Evolutionary conservation across 148 eudicot genomes (phyloP), one percentile per base, ranked within the genome.

Genomic region (Chenopodium album): DNA sequence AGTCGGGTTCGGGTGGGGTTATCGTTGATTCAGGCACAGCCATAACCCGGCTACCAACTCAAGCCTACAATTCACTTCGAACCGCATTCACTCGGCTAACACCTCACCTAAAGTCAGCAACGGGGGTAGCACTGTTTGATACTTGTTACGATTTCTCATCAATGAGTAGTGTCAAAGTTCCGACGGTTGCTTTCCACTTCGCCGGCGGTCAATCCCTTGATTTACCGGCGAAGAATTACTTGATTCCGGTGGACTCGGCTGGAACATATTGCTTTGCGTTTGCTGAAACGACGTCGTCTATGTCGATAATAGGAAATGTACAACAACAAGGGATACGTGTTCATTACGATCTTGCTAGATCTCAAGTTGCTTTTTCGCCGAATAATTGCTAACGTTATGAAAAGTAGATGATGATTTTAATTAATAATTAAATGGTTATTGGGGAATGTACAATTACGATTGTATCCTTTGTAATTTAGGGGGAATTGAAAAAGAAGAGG

Each of bases 241-340:
- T 91, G 71, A 84, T 91, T 0, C 93, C 93, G 76, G 89, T 91
- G 6, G 89, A 88, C 32, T 80, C 86, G 0, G 23, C 83, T 0
- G 92, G 93, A 14, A 91, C 87, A 23, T 91, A 80, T 62, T 91
- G 93, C 59, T 88, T 91, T 8, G 93, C 92, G 1, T 91, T 89
- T 32, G 93, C 93, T 4, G 85, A 88, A 66, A 91, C 92, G 82
- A 26, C 89, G 72, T 85, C 87, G 80, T 79, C 87, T 5, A 67
- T 91, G 86, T 85, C 92, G 14, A 91, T 91, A 0, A 91, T 91
- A 5, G 93, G 93, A 71, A 91, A 91, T 48, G 87, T 90, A 1
- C 93, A 91, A 85, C 92, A 91, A 76, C 93, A 91, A 34, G 93
- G 92, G 90, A 89, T 84, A 80, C 90, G 93, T 71, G 93, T 91